phyloP scores from a whole-genome alignment of 331 rosid species.

The Acacia concinna region DNA sequence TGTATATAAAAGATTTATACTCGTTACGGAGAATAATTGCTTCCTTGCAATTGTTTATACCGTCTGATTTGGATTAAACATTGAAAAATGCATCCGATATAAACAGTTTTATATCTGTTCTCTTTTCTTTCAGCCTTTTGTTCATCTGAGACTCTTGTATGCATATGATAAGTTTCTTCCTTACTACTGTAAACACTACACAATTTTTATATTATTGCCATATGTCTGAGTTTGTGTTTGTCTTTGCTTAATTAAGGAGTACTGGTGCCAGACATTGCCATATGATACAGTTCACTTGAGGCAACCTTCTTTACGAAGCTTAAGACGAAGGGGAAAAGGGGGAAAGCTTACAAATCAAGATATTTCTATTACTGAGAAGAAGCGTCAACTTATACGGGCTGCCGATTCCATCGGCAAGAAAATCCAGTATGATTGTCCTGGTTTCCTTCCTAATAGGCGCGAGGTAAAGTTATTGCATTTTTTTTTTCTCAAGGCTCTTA shows the following conservation, averaged over 20 bases:
- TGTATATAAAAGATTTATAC: too few species aligned
- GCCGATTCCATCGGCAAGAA: constrained; percentile 80
- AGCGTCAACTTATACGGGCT: constrained; percentile 64
- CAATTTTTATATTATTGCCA: too few species aligned
- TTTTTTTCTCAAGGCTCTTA: not conserved
- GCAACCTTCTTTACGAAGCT: constrained; percentile 81
- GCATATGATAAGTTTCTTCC: too few species aligned
- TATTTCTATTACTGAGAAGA: constrained; percentile 61
- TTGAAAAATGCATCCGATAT: too few species aligned
- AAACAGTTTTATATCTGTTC: too few species aligned
- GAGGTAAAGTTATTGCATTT: constrained; percentile 58
- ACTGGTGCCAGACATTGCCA: constrained; percentile 84
- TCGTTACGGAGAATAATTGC: too few species aligned
- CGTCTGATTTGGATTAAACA: too few species aligned
- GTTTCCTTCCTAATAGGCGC: constrained; percentile 80
- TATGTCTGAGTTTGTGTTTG: too few species aligned
- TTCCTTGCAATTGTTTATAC: too few species aligned
- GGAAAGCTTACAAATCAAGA: constrained; percentile 68
- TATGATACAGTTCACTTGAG: constrained; percentile 71
- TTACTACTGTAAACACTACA: too few species aligned
- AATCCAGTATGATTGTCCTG: constrained; percentile 88
- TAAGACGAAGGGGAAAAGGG: constrained; percentile 62
- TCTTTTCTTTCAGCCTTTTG: too few species aligned
- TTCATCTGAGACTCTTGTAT: too few species aligned
- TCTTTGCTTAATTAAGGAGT: constrained; percentile 40